phyloP scores from a whole-genome alignment of 495 filamentous ascomycete species.

The Podospora bellae-mahoneyi region DNA sequence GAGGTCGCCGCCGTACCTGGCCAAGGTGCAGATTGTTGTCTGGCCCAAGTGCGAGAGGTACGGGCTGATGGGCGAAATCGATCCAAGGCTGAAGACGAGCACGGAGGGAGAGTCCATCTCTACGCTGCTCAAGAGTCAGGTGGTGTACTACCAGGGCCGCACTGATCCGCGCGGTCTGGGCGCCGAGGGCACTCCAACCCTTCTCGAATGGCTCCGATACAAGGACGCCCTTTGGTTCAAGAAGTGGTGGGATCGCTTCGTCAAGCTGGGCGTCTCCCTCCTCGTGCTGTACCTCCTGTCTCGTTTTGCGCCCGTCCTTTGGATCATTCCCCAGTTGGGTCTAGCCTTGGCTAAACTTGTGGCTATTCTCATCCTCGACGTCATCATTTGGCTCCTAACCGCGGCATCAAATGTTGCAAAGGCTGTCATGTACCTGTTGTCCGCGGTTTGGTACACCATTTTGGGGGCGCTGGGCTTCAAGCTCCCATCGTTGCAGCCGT shows the following conservation, averaged over 20 bases:
- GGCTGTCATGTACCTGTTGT: not conserved
- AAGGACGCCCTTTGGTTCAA: conserved; percentile 1
- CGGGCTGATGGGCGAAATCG: conserved; percentile 24
- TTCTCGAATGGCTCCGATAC: conserved; percentile 11
- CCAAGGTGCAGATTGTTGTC: conserved; percentile 40
- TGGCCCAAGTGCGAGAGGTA: conserved; percentile 41
- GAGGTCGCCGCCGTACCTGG: conserved; percentile 15
- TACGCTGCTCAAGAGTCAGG: conserved; percentile 26
- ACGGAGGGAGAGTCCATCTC: conserved; percentile 31
- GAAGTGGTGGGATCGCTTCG: not conserved
- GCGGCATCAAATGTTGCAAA: not conserved
- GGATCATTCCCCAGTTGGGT: not conserved
- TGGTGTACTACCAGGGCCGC: conserved; percentile 36
- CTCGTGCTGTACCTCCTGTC: not conserved
- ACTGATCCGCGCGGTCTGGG: conserved; percentile 8
- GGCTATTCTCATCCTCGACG: not conserved
- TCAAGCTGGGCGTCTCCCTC: not conserved
- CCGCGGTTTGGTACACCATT: not conserved
- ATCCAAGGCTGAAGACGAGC: conserved; percentile 2
- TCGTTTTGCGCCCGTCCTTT: not conserved
- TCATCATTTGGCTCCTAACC: not conserved
- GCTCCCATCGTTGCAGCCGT: too few relatives aligned
- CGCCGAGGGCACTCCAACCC: conserved; percentile 16
- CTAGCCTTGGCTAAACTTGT: not conserved
- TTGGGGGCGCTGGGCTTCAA: not conserved